Evolutionary conservation across 495 filamentous ascomycete species (phyloP).

Genomic region (Aspergillus egyptiacus): DNA sequence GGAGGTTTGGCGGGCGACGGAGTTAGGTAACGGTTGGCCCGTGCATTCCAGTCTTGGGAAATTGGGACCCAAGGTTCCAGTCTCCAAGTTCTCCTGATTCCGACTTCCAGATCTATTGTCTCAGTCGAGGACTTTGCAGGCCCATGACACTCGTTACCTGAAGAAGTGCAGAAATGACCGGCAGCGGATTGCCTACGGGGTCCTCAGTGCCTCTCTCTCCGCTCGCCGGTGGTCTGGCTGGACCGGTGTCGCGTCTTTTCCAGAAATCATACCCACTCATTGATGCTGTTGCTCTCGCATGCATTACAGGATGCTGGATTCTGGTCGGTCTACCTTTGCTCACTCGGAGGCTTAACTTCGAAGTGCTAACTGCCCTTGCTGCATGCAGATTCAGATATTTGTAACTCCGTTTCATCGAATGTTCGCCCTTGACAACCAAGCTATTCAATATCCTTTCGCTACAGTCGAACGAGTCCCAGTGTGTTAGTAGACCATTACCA

Average conservation of each 20-base stretch:
- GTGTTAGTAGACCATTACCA: conserved; percentile 36
- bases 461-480: conserved; percentile 79
- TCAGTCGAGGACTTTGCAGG: not conserved
- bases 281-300: conserved; percentile 74
- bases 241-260: conserved; percentile 40
- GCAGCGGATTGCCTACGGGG: conserved; percentile 24
- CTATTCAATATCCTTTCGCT: conserved; percentile 83
- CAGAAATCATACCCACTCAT: conserved; percentile 68
- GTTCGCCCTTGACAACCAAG: conserved; percentile 68
- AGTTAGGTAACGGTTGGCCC: conserved; percentile 3
- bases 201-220: conserved; percentile 26
- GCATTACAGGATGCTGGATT: conserved; percentile 62
- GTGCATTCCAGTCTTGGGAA: conserved; percentile 1
- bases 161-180: conserved; percentile 25
- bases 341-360: not conserved
- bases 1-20: no score
- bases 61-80: not conserved
- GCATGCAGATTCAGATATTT: conserved; percentile 57
- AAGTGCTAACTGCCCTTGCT: not conserved
- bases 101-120: not conserved
- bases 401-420: conserved; percentile 80
- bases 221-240: conserved; percentile 27
- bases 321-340: conserved; percentile 42
- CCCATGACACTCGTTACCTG: conserved; percentile 7
- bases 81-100: not conserved